phyloP scores from a whole-genome alignment of 2,329 filamentous ascomycete genomes.

The Hypoxylon sp. region DNA sequence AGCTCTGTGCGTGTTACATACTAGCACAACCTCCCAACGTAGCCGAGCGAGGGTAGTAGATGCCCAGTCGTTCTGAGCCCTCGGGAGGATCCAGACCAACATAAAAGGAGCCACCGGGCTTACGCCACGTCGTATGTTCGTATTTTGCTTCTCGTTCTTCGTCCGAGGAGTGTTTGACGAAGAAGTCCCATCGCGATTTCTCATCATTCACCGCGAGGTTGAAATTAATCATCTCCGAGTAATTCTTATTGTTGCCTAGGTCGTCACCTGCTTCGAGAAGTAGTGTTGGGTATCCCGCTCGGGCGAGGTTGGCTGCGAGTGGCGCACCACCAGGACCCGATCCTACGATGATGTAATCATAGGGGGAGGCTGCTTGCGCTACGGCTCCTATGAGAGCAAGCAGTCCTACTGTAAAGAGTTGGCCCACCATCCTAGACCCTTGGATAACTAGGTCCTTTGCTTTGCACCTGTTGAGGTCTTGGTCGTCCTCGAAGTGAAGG shows the following conservation, averaged over 20 bases:
- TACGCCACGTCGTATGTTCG: constrained; percentile 52
- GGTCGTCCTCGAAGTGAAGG: not conserved
- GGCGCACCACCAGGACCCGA: constrained; percentile 69
- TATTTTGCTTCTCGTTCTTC: constrained; percentile 65
- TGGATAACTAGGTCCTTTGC: not conserved
- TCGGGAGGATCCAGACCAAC: constrained; percentile 54
- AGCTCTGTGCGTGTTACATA: constrained; percentile 8
- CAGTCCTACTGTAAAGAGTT: constrained; percentile 40
- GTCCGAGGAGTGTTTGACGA: constrained; percentile 68
- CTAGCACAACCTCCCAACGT: constrained; percentile 56
- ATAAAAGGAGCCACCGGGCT: constrained; percentile 53
- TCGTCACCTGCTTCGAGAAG: constrained; percentile 72
- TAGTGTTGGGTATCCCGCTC: constrained; percentile 67
- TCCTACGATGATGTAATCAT: constrained; percentile 65
- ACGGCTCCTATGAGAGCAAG: constrained; percentile 36
- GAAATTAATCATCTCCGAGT: constrained; percentile 52
- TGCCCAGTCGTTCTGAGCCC: constrained; percentile 53
- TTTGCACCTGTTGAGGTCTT: not conserved
- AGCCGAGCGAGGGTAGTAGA: constrained; percentile 56
- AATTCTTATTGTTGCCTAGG: constrained; percentile 53
- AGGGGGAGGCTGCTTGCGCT: constrained; percentile 41
- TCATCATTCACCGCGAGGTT: constrained; percentile 61
- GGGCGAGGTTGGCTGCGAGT: constrained; percentile 67
- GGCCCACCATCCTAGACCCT: constrained; percentile 41
- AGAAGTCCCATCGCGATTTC: constrained; percentile 68